A percentile compares a stretch with the other conserved stretches of the same genome.
Evolutionary conservation across 331 rosid genomes (phyloP).

Genomic region (Arachis monticola): DNA sequence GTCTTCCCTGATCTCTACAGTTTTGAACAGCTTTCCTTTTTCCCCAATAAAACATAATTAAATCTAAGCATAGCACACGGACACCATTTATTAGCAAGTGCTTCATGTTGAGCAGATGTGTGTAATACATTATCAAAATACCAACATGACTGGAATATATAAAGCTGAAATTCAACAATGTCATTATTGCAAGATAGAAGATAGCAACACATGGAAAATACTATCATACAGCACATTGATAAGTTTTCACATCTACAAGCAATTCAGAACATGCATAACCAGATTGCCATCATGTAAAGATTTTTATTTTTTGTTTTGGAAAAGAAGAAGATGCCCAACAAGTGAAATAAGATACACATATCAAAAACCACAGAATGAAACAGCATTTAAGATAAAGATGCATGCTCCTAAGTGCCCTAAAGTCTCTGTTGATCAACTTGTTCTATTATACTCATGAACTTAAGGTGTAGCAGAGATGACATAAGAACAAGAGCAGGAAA

Average conservation of each 20-base stretch:
- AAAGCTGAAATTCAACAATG: background rate
- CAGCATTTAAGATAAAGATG: background rate
- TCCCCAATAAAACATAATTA: background rate
- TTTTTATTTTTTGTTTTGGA: too few relatives aligned
- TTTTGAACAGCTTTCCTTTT: background rate
- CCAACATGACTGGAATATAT: conserved; percentile 10
- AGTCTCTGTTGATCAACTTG: conserved; percentile 8
- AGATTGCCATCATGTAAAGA: background rate
- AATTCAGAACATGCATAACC: conserved; percentile 1
- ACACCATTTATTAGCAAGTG: conserved; percentile 5
- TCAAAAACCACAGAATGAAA: background rate
- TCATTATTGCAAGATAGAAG: background rate
- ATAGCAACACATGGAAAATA: background rate
- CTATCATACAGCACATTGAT: background rate
- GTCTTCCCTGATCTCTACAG: background rate
- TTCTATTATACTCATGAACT: conserved; percentile 1
- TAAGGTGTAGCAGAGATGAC: conserved; percentile 14
- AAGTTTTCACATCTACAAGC: conserved; percentile 2
- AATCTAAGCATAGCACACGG: background rate
- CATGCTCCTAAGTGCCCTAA: background rate
- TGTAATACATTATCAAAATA: background rate
- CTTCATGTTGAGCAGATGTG: background rate
- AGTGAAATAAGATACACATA: background rate
- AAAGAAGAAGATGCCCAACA: background rate
- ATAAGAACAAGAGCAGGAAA: background rate